phyloP scores from a whole-genome alignment of 1,139 yeast genomes.

The Diutina sp. region DNA sequence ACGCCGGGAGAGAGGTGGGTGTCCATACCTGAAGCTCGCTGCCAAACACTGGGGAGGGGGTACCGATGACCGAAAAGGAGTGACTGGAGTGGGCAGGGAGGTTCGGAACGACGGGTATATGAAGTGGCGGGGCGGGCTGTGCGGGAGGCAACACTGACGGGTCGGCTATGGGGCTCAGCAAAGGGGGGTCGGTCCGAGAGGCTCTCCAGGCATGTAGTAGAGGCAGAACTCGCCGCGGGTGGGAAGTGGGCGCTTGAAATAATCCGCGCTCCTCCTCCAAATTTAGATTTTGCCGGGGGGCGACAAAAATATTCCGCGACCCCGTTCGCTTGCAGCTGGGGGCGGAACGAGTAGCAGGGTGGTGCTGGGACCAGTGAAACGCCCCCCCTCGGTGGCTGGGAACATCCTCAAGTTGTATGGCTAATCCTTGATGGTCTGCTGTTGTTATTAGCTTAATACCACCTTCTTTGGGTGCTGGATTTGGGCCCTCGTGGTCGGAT shows the following conservation, averaged over 20 bases:
- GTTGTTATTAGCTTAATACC: no score
- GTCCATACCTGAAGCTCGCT: not conserved
- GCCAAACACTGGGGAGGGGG: not conserved
- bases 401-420: not conserved
- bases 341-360: not conserved
- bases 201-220: not conserved
- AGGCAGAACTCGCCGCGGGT: not conserved
- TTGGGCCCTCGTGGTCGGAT: not conserved
- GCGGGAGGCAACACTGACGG: not conserved
- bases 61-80: not conserved
- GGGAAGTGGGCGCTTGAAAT: not conserved
- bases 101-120: not conserved
- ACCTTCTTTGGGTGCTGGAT: not conserved
- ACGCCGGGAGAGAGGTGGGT: not conserved
- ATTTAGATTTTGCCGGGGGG: not conserved
- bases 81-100: not conserved
- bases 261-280: not conserved
- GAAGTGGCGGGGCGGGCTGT: not conserved
- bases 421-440: not conserved
- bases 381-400: not conserved
- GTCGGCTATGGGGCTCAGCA: not conserved
- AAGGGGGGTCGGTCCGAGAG: not conserved
- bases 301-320: not conserved
- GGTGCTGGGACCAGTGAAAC: not conserved
- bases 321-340: conserved; percentile 1